Evolutionary conservation across 768 basidiomycete genomes (phyloP), one percentile per base, ranked within the genome.

Genomic region (Lentinus brumalis): DNA sequence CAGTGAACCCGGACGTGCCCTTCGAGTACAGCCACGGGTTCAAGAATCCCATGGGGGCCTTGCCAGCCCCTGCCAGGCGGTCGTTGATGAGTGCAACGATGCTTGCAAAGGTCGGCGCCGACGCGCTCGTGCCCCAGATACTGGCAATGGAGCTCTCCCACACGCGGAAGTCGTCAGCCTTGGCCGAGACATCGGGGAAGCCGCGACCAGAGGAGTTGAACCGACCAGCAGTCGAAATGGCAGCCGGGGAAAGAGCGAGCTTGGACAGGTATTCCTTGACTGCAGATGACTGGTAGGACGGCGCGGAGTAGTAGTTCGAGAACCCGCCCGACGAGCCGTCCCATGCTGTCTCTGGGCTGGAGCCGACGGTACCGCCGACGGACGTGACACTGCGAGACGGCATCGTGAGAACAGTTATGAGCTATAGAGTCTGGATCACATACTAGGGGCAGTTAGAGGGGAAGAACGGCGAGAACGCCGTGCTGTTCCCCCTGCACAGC

Each of bases 301-400:
- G 87, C 30, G 79, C 78, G 31, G 61, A 0, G 69, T 83, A 87
- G 83, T 86, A 62, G 64, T 87, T 78, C 66, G 87, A 89, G 75
- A 90, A 91, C 2, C 89, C 89, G 50, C 89, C 89, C 1, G 86
- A 85, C 15, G 87, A 88, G 74, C 88, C 86, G 59, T 53, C 67
- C 1, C 78, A 82, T 0, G 83, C 84, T 26, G 76, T 74, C 68
- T 91, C 88, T 0, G 86, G 61, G 4, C 50, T 72, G 45, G 83
- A 72, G 47, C 55, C 47, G 12, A 67, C 68, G 1, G 89, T 90
- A 9, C 83, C 89, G 14, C 89, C 89, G 12, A 92, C 88, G 8
- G 86, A 67, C 3, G 89, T 92, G 26, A 90, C 56, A 61, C 69
- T 70, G 47, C 3, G 46, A 29, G 4, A 41, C 15, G 4, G 42